Evolutionary conservation across 1,139 yeast species (phyloP).

Genomic region (Hansenula lynferdii): DNA sequence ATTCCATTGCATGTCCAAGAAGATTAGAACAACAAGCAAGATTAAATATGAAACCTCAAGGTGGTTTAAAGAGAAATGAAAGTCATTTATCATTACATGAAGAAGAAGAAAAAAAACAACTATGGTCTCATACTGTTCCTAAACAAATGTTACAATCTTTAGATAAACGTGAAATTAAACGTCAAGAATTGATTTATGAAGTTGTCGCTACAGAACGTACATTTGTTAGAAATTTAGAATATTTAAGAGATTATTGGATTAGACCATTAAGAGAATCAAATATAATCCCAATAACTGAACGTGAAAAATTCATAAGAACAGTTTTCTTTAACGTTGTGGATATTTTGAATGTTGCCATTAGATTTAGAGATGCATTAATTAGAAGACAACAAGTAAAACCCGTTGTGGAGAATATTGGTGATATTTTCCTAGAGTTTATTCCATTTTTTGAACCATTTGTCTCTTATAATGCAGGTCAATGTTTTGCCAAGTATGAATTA

Average conservation of each 20-base stretch:
- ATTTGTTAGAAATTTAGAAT: constrained; percentile 91
- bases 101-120: constrained; percentile 77
- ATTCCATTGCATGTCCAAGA: constrained; percentile 96
- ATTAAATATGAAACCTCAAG: constrained; percentile 81
- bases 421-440: constrained; percentile 76
- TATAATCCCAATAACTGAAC: constrained; percentile 81
- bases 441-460: constrained; percentile 91
- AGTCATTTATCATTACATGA: constrained; percentile 72
- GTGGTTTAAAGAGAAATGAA: constrained; percentile 81
- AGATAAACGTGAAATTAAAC: constrained; percentile 80
- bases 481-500: constrained; percentile 92
- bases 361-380: constrained; percentile 84
- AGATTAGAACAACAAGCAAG: constrained; percentile 95
- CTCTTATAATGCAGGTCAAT: constrained; percentile 92
- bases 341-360: constrained; percentile 75
- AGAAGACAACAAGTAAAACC: constrained; percentile 87
- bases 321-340: constrained; percentile 92
- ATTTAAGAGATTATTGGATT: constrained; percentile 90
- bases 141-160: constrained; percentile 72
- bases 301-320: constrained; percentile 86
- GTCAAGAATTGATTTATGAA: constrained; percentile 95
- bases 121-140: constrained; percentile 94
- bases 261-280: constrained; percentile 83
- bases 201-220: constrained; percentile 92
- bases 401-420: constrained; percentile 82